A percentile compares a stretch with the other conserved stretches of the same genome.
Evolutionary conservation across 768 basidiomycete genomes (phyloP).

Genomic region (Boletus sensibilis): DNA sequence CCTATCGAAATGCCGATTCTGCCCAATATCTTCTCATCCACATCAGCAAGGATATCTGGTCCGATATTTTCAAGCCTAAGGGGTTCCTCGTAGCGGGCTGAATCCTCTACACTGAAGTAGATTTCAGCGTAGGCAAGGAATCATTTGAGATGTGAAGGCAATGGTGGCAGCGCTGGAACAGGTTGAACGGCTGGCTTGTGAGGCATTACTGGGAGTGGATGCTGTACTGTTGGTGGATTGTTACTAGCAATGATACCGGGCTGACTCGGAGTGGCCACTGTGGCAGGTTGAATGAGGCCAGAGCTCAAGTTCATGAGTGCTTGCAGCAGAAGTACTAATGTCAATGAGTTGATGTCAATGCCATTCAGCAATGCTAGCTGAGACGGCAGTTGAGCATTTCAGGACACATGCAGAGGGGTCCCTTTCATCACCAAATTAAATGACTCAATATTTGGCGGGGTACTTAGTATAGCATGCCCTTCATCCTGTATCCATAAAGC

Average conservation of each 20-base stretch:
- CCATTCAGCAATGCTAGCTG: not conserved
- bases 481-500: not conserved
- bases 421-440: constrained; percentile 5
- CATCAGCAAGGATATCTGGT: not conserved
- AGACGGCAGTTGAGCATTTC: not conserved
- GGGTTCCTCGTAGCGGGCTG: not conserved
- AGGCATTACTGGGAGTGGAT: not conserved
- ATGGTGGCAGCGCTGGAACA: not conserved
- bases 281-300: too few relatives aligned
- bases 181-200: too few relatives aligned
- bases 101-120: not conserved
- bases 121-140: constrained; percentile 2
- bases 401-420: not conserved
- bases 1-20: not conserved
- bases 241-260: too few relatives aligned
- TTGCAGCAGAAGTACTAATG: constrained; percentile 6
- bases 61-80: not conserved
- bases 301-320: not conserved
- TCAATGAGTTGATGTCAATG: not conserved
- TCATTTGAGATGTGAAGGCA: not conserved
- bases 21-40: not conserved
- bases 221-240: too few relatives aligned
- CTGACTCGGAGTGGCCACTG: too few relatives aligned
- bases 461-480: not conserved
- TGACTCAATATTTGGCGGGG: not conserved